A percentile compares a stretch with the other conserved stretches of the same genome.
Conservation (phyloP, 2,329 filamentous ascomycete species). For the Fusarium nygamai region DNA sequence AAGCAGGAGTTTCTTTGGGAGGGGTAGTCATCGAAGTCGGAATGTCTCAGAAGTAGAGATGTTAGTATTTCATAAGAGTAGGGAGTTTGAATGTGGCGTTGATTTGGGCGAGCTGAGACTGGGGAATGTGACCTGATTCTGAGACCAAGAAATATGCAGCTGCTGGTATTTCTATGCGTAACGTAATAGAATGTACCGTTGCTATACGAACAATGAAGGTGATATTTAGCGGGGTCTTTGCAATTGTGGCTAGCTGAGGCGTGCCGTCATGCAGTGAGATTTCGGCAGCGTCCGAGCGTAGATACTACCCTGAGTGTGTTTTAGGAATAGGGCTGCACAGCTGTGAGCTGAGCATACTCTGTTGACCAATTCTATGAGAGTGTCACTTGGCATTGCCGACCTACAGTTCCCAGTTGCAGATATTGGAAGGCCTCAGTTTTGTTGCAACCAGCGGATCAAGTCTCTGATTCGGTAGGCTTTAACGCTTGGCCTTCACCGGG, state of each 20-base stretch:
- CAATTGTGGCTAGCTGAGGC: background rate
- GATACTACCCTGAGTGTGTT: accelerated
- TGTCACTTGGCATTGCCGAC: too few species aligned
- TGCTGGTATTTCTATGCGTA: too few species aligned
- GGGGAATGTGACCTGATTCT: background rate
- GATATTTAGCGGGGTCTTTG: background rate
- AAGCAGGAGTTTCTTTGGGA: slow-evolving; percentile 42
- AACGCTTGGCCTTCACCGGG: accelerated
- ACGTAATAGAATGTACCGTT: accelerated
- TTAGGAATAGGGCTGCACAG: background rate
- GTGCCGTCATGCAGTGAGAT: background rate
- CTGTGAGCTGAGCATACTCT: accelerated
- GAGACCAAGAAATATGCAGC: accelerated
- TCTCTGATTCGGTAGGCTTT: background rate
- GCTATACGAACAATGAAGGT: accelerated
- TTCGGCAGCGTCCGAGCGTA: background rate
- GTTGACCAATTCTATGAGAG: background rate
- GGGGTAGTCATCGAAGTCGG: background rate
- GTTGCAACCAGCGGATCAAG: accelerated
- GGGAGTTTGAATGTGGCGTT: accelerated
- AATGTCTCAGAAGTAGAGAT: accelerated
- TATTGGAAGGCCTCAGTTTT: background rate
- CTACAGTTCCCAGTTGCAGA: background rate
- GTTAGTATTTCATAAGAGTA: accelerated
- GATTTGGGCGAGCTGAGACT: too few species aligned